Percentiles rank a stretch among this genome's conserved stretches.
Conservation (phyloP, 495 filamentous ascomycete genomes). For the Aspergillus affinis region DNA sequence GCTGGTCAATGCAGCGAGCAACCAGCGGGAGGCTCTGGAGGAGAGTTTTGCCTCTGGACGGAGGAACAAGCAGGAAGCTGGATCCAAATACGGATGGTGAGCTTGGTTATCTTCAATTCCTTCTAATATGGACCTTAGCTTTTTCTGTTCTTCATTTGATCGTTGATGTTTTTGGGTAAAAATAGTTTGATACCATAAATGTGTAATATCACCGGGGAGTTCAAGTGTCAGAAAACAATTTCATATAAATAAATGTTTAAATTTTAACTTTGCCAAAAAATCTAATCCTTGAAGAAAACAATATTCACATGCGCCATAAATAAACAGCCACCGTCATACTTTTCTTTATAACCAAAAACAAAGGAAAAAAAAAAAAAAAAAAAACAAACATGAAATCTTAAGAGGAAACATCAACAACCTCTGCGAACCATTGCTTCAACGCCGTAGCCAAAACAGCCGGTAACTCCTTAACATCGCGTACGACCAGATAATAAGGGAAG, state of each 20-base stretch:
- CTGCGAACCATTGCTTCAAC: constrained; percentile 94
- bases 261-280: neutral
- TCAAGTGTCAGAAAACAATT: neutral
- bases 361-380: too few species aligned
- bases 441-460: constrained; percentile 84
- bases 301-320: constrained; percentile 9
- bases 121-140: neutral
- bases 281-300: neutral
- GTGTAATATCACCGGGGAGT: too few species aligned
- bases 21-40: constrained; percentile 79
- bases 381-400: constrained; percentile 24
- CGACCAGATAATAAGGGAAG: constrained; percentile 93
- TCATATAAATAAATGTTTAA: neutral
- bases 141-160: constrained; percentile 2
- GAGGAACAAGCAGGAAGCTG: constrained; percentile 75
- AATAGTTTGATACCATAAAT: neutral
- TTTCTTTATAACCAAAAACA: constrained; percentile 18
- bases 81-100: constrained; percentile 80
- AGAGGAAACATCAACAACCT: constrained; percentile 69
- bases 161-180: constrained; percentile 1
- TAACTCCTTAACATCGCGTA: constrained; percentile 85
- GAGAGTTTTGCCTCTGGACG: constrained; percentile 79
- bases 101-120: neutral
- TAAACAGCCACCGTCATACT: constrained; percentile 9
- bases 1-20: constrained; percentile 76